Percentiles rank a stretch among this genome's conserved stretches.
Conservation (phyloP, 108 stramenopile species). For the Schizochytrium sp. region DNA sequence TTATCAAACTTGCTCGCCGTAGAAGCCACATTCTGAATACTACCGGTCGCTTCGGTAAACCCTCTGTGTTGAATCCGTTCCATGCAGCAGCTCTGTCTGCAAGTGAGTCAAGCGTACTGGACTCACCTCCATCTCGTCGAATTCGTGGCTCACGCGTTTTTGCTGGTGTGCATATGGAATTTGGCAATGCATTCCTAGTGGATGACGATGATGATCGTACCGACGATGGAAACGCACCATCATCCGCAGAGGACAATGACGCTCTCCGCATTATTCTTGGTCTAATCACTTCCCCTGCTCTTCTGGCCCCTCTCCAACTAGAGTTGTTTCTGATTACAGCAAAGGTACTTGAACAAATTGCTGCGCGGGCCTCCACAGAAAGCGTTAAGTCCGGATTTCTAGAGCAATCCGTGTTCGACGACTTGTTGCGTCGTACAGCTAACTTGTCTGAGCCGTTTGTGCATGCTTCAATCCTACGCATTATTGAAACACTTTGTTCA, state of each 20-base stretch:
- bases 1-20: not conserved
- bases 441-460: constrained; percentile 44
- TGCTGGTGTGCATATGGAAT: not conserved
- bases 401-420: constrained; percentile 12
- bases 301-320: constrained; percentile 17
- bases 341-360: constrained; percentile 50
- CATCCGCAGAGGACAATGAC: not conserved
- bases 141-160: constrained; percentile 10
- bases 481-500: not conserved
- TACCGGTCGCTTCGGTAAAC: constrained; percentile 29
- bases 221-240: not conserved
- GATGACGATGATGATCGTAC: constrained; percentile 2
- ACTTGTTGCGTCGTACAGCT: not conserved
- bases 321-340: constrained; percentile 32
- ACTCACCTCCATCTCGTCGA: constrained; percentile 40
- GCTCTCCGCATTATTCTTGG: not conserved
- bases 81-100: not conserved
- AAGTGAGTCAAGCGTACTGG: constrained; percentile 18
- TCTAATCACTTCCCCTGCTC: not conserved
- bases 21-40: constrained; percentile 10
- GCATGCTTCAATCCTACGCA: not conserved
- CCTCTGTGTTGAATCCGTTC: not conserved
- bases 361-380: not conserved
- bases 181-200: not conserved
- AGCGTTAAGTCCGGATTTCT: not conserved